Evolutionary conservation across 1,139 yeast genomes (phyloP), one percentile per base, ranked within the genome.

Genomic region (Geotrichum europaeum): DNA sequence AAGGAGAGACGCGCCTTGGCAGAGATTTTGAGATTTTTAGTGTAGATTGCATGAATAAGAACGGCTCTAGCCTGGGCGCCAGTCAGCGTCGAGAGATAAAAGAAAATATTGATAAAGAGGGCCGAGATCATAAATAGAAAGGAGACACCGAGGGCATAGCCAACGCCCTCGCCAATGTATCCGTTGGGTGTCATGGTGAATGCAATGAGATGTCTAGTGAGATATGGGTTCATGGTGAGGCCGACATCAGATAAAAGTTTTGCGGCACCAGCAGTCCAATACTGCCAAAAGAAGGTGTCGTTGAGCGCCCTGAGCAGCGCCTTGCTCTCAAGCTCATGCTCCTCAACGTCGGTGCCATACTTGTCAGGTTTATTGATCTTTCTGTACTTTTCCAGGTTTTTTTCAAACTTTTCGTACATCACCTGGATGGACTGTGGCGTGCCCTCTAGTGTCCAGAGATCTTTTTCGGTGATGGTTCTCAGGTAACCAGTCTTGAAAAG

Each of bases 61-160:
- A 87, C 81, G 0, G 89, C 82, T 69, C 86, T 84, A 32, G 81
- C 82, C 68, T 85, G 85, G 18, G 86, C 87, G 65, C 96, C 96
- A 22, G 85, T 79, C 67, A 84, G 72, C 73, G 81, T 79, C 13
- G 90, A 78, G 51, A 78, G 76, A 66, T 85, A 84, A 68, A 87
- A 83, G 70, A 79, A 84, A 68, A 86, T 89, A 69, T 86, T 85
- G 63, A 83, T 75, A 25, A 79, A 70, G n/a, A 86, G 64, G 60
- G 87, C 84, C 49, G 77, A 72, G n/a, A 78, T 58, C 36, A 79
- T 66, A 63, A 84, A 77, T 64, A 84, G 70, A 4, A 73, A 64
- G 49, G 83, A 74, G 40, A 83, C 78, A 40, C 86, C 87, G 49
- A 85, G 70, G 0, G 87, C 85, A 66, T 81, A 83, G 2, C 89